phyloP scores from a whole-genome alignment of 2,329 filamentous ascomycete genomes.

The Talaromyces pinophilus region DNA sequence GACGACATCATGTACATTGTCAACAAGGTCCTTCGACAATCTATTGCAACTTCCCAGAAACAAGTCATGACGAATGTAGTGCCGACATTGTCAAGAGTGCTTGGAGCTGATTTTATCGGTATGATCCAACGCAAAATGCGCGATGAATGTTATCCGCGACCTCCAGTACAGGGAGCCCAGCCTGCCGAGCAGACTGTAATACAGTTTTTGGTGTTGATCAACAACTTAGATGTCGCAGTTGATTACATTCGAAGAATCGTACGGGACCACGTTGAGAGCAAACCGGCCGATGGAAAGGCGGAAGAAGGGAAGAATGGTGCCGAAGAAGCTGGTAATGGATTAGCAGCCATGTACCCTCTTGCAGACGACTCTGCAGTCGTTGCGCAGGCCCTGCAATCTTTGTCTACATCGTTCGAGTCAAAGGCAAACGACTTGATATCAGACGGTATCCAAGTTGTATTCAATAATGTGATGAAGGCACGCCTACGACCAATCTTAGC shows the following conservation, averaged over 20 bases:
- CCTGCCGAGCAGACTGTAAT: conserved; percentile 88
- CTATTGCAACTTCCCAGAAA: conserved; percentile 80
- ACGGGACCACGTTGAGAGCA: conserved; percentile 57
- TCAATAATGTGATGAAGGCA: conserved; percentile 81
- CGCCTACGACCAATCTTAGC: conserved; percentile 80
- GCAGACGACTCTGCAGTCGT: conserved; percentile 73
- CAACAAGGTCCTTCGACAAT: conserved; percentile 84
- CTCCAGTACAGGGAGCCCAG: conserved; percentile 73
- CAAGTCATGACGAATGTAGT: conserved; percentile 76
- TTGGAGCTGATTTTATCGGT: conserved; percentile 87
- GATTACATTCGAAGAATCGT: conserved; percentile 91
- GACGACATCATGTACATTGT: conserved; percentile 99
- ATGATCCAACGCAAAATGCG: conserved; percentile 99
- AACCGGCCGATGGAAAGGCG: conserved; percentile 2
- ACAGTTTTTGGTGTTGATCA: conserved; percentile 87
- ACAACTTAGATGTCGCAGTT: conserved; percentile 89
- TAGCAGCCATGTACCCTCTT: conserved; percentile 75
- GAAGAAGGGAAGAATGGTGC: conserved; percentile 32
- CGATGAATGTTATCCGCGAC: conserved; percentile 87
- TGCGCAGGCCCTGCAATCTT: conserved; percentile 63
- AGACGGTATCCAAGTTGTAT: conserved; percentile 82
- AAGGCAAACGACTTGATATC: conserved; percentile 81
- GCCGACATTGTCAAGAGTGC: conserved; percentile 74
- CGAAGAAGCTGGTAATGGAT: conserved; percentile 32
- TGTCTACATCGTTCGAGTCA: conserved; percentile 70